phyloP scores from a whole-genome alignment of 148 eudicot genomes.

The Oxyria digyna region DNA sequence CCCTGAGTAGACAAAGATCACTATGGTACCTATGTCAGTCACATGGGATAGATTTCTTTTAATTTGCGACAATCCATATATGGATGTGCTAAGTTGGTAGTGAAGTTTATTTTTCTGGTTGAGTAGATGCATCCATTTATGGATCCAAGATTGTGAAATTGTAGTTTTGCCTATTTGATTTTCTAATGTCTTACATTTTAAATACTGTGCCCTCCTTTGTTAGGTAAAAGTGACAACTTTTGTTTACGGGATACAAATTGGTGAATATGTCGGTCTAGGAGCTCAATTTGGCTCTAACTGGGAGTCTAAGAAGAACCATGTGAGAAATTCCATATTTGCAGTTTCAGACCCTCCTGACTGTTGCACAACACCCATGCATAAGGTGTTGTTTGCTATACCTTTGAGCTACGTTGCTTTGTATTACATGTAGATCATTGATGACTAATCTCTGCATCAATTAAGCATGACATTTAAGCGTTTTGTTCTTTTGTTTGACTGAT shows the following conservation, averaged over 20 bases:
- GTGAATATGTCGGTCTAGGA: slow-evolving; percentile 90
- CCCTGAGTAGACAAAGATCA: no score
- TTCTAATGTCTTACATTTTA: background rate
- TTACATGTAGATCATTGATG: background rate
- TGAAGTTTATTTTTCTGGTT: no score
- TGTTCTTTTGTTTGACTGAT: slow-evolving; percentile 1
- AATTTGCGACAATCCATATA: no score
- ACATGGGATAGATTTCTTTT: no score
- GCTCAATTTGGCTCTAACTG: slow-evolving; percentile 88
- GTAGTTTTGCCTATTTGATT: background rate
- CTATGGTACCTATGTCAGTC: no score
- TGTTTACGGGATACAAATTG: slow-evolving; percentile 50
- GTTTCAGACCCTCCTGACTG: slow-evolving; percentile 94
- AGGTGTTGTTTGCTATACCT: no score
- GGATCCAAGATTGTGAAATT: background rate
- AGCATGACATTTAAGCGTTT: background rate
- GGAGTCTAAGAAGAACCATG: slow-evolving; percentile 90
- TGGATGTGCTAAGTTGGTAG: no score
- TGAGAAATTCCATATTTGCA: slow-evolving; percentile 49
- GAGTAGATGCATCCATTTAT: background rate
- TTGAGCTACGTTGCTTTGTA: no score
- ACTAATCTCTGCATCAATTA: background rate
- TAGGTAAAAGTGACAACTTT: slow-evolving; percentile 86
- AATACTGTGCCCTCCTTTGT: background rate
- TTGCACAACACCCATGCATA: slow-evolving; percentile 65